Percentiles rank a stretch among this genome's conserved stretches.
Evolutionary conservation across 1,284 basidiomycete genomes (phyloP).

Genomic region (Trichosporon sp.): DNA sequence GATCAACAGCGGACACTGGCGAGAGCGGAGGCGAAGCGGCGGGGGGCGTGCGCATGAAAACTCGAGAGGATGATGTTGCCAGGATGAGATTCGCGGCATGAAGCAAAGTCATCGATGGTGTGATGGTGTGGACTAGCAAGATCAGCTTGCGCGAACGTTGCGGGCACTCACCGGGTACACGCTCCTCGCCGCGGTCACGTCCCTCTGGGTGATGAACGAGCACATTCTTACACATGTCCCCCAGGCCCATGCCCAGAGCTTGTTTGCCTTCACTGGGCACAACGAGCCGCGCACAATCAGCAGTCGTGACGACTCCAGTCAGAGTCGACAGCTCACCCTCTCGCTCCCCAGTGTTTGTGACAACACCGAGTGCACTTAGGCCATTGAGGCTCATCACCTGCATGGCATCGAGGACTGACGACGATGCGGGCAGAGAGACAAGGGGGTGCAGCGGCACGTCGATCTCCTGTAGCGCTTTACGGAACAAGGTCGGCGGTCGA

Average conservation of each 20-base stretch:
- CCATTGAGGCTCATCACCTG: constrained; percentile 36
- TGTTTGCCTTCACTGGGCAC: constrained; percentile 36
- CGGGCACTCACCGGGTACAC: constrained; percentile 30
- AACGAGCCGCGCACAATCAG: constrained; percentile 31
- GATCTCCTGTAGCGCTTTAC: constrained; percentile 19
- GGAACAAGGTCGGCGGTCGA: constrained; percentile 23
- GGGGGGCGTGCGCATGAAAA: constrained; percentile 27
- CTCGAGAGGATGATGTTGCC: constrained; percentile 33
- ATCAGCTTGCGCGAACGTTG: constrained; percentile 6
- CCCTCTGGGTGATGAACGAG: constrained; percentile 26
- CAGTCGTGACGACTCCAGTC: constrained; percentile 28
- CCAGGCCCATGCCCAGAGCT: constrained; percentile 31
- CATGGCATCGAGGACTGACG: constrained; percentile 39
- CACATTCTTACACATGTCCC: constrained; percentile 29
- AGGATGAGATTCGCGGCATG: constrained; percentile 36
- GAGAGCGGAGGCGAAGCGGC: constrained; percentile 25
- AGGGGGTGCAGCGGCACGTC: constrained; percentile 29
- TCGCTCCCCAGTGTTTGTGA: constrained; percentile 17
- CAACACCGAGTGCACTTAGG: constrained; percentile 31
- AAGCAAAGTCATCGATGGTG: constrained; percentile 25
- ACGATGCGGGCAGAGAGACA: constrained; percentile 27
- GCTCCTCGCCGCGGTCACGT: constrained; percentile 32
- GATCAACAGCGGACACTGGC: constrained; percentile 24
- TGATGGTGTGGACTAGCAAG: constrained; percentile 32
- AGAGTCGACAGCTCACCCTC: constrained; percentile 16